Base-by-base conservation (phyloP, 257 asterid species). In the Solanum tarapatanum region DNA sequence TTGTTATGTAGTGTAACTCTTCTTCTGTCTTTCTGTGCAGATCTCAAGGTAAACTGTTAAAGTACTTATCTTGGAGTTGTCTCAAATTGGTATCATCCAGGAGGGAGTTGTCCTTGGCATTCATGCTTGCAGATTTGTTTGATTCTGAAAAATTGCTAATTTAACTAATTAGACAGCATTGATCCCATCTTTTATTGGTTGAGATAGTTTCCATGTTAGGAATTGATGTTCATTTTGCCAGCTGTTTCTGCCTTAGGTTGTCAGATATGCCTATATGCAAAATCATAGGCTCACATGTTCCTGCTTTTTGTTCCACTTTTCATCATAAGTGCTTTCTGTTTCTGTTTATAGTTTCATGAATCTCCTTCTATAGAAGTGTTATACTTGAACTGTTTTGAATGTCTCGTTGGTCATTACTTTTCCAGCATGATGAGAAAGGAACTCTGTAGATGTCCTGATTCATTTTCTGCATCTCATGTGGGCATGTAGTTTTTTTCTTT, bases 11-110 rank as follows among this genome's bases (percentile, higher is more conserved):
- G 19, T 82, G 30, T 43, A 80, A 82, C 85, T 28, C 68, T 69
- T 69, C 84, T 87, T 88, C 43, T 89, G 17, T 66, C 35, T 82
- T 86, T 87, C 88, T 92, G 13, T 93, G 97, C 97, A 96, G 99
- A 96, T 92, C 95, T 87, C 96, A 89, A 89, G 98, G 97, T 96
- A 92, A 90, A 89, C 92, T 37, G 88, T 87, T 90, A 24, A 83
- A 84, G 87, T 89, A 92, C 66, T 58, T 58, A 77, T 88, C 86
- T 89, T 68, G 86, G 89, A 69, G 91, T 90, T 87, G 79, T 70
- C 83, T 86, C 90, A 85, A 85, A 87, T 91, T 87, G 84, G 77
- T 92, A 85, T 92, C 80, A 64, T 88, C 77, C 86, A 74, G 87
- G 87, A 83, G 90, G 95, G 87, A 87, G 91, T 88, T 83, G 58